phyloP scores from a whole-genome alignment of 805 yeast genomes.

The Yarrowia hollandica region DNA sequence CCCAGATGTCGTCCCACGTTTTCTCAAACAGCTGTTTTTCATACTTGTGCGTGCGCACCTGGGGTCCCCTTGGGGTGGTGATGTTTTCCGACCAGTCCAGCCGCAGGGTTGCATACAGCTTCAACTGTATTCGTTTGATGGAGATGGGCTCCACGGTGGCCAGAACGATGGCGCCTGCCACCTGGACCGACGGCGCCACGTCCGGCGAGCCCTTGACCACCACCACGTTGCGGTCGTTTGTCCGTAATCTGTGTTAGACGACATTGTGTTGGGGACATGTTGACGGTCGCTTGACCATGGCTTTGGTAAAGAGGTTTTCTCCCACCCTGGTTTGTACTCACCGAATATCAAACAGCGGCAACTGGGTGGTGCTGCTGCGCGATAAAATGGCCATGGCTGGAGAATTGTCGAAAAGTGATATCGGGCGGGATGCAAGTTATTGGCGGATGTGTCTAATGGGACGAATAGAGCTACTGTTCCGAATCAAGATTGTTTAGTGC shows the following conservation, averaged over 20 bases:
- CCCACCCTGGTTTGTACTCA: too few species aligned
- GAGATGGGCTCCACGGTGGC: constrained; percentile 73
- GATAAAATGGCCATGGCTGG: constrained; percentile 12
- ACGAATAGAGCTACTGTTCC: background rate
- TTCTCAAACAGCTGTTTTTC: constrained; percentile 10
- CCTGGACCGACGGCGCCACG: constrained; percentile 73
- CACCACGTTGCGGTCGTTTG: constrained; percentile 74
- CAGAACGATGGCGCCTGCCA: constrained; percentile 77
- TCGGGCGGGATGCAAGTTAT: background rate
- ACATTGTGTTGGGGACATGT: too few species aligned
- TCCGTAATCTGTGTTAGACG: constrained; percentile 49
- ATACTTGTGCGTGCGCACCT: constrained; percentile 1
- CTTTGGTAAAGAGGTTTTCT: too few species aligned
- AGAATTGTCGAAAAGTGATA: background rate
- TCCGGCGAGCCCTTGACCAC: constrained; percentile 74
- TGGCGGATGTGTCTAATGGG: background rate
- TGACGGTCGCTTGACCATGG: too few species aligned
- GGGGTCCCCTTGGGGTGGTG: constrained; percentile 18
- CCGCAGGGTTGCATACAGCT: constrained; percentile 65
- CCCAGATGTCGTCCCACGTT: constrained; percentile 32
- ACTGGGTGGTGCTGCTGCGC: constrained; percentile 21
- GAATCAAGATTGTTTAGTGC: background rate
- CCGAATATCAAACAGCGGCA: constrained; percentile 30
- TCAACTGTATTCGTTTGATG: constrained; percentile 62
- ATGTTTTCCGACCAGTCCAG: constrained; percentile 61